A percentile compares a stretch with the other conserved stretches of the same genome.
phyloP scores from a whole-genome alignment of 257 asterid genomes.

The Przewalskia tangutica region DNA sequence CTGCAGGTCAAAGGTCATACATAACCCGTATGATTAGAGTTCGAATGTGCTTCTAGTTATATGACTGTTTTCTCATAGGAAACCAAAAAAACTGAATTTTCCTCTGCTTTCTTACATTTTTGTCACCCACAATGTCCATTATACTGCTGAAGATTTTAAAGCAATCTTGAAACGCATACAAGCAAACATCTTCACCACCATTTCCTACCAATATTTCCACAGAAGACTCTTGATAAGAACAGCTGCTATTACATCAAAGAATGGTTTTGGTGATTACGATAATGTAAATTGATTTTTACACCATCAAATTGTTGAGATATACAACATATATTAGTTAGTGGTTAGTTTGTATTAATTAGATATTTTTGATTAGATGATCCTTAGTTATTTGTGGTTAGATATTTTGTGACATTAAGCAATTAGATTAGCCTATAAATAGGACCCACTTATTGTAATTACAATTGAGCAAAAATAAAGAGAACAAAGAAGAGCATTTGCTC shows the following conservation, averaged over 20 bases:
- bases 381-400: too few relatives aligned
- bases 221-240: not conserved
- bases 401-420: too few relatives aligned
- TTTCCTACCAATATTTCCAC: not conserved
- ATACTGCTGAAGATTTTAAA: not conserved
- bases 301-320: too few relatives aligned
- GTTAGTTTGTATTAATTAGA: too few relatives aligned
- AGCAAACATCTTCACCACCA: not conserved
- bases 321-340: too few relatives aligned
- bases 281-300: not conserved
- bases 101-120: slow-evolving; percentile 27
- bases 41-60: not conserved
- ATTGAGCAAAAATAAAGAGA: too few relatives aligned
- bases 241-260: too few relatives aligned
- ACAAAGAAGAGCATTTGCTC: too few relatives aligned
- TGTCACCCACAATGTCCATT: slow-evolving; percentile 15
- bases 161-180: not conserved
- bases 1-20: slow-evolving; percentile 14
- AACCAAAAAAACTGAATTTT: not conserved
- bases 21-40: not conserved
- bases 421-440: too few relatives aligned
- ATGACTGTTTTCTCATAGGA: not conserved
- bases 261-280: too few relatives aligned
- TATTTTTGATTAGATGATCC: too few relatives aligned
- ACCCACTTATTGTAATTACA: too few relatives aligned